Conservation (phyloP, 129 eudicot species). For the Glebionis coronaria region DNA sequence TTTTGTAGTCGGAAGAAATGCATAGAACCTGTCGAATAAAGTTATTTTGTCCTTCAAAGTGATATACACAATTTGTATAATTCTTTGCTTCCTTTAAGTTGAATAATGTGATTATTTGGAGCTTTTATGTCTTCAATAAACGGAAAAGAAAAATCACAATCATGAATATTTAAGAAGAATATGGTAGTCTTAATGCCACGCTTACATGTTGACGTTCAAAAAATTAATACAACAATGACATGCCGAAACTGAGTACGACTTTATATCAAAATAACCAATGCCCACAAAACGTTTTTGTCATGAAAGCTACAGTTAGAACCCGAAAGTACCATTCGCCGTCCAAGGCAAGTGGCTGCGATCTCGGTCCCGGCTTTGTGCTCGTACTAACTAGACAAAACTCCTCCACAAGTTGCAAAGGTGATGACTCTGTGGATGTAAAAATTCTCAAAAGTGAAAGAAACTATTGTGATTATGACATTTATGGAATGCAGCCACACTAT, state of each 20-base stretch:
- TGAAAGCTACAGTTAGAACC: neutral
- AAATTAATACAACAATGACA: no score
- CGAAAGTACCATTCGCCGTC: slow-evolving; percentile 17
- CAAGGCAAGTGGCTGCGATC: neutral
- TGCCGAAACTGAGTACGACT: neutral
- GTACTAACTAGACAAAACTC: slow-evolving; percentile 12
- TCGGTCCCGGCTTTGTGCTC: neutral
- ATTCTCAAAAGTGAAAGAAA: slow-evolving; percentile 16
- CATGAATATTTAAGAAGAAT: no score
- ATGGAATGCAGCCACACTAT: neutral
- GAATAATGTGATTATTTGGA: no score
- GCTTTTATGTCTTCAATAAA: no score
- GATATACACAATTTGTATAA: no score
- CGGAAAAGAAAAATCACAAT: no score
- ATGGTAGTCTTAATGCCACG: no score
- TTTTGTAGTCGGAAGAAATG: no score
- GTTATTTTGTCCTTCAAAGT: no score
- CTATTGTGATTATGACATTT: slow-evolving; percentile 1
- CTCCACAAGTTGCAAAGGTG: slow-evolving; percentile 14
- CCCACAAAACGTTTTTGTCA: neutral
- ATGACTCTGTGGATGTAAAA: neutral
- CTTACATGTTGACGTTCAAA: no score
- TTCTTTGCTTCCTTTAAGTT: no score
- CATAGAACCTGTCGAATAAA: no score
- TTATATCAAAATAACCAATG: neutral